phyloP scores from a whole-genome alignment of 1,284 basidiomycete species.

The Apiotrichum domesticum region DNA sequence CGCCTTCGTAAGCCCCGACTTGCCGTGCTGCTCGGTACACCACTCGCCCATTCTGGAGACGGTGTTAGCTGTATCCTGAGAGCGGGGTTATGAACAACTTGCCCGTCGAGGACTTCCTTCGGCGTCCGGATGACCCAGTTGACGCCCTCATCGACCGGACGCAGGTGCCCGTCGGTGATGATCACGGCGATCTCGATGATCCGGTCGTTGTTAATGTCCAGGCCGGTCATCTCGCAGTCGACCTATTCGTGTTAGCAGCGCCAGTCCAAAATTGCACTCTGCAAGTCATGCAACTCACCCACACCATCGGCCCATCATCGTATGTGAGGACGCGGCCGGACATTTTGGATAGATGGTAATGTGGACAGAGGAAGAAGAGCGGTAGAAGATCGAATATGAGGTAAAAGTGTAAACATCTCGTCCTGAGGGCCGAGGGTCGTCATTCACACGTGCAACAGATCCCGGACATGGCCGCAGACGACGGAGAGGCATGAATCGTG shows the following conservation, averaged over 20 bases:
- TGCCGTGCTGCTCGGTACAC: constrained; percentile 46
- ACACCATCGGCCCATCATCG: constrained; percentile 46
- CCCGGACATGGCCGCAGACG: too few relatives aligned
- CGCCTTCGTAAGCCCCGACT: constrained; percentile 42
- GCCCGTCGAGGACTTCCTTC: constrained; percentile 48
- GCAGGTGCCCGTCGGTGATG: constrained; percentile 51
- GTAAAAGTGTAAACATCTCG: background rate
- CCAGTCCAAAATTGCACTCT: too few relatives aligned
- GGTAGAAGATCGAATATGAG: background rate
- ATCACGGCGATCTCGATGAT: constrained; percentile 53
- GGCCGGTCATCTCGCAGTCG: constrained; percentile 52
- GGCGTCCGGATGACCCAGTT: constrained; percentile 50
- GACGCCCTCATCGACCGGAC: constrained; percentile 52
- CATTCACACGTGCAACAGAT: too few relatives aligned
- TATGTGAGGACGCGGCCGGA: constrained; percentile 20
- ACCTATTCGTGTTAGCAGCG: constrained; percentile 26
- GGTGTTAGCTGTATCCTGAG: background rate
- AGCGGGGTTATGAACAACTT: constrained; percentile 3
- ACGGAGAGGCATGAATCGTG: too few relatives aligned
- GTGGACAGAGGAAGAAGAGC: background rate
- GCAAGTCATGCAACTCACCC: constrained; percentile 27
- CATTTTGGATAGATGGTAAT: too few relatives aligned
- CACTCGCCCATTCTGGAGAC: constrained; percentile 46
- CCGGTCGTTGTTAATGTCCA: constrained; percentile 45
- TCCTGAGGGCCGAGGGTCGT: too few relatives aligned